phyloP scores from a whole-genome alignment of 805 yeast genomes.

The Yamadazyma endophytica region DNA sequence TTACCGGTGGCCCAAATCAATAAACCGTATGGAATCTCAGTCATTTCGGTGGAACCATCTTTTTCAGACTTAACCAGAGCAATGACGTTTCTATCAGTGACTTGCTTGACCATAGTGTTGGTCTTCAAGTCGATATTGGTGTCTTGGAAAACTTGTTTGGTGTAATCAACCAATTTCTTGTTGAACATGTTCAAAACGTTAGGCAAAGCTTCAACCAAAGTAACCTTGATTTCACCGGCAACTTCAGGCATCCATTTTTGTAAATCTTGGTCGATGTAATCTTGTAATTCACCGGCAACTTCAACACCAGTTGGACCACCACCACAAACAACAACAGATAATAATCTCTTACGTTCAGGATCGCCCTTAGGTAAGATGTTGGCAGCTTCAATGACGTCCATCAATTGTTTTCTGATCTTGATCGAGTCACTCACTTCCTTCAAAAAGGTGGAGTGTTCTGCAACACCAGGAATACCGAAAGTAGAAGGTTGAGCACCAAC shows the following conservation, averaged over 20 bases:
- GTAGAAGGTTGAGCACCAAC: constrained; percentile 96
- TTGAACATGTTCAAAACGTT: constrained; percentile 77
- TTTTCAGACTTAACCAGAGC: constrained; percentile 61
- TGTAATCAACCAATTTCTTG: constrained; percentile 66
- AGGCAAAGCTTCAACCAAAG: constrained; percentile 88
- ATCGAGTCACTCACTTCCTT: constrained; percentile 89
- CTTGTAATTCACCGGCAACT: constrained; percentile 94
- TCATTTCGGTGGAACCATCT: constrained; percentile 58
- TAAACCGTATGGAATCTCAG: constrained; percentile 82
- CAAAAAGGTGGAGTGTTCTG: constrained; percentile 80
- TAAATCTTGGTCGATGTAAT: constrained; percentile 88
- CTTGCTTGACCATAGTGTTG: constrained; percentile 85
- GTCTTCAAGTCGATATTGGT: constrained; percentile 71
- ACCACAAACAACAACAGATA: constrained; percentile 90
- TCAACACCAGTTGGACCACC: constrained; percentile 99
- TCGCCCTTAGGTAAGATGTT: constrained; percentile 69
- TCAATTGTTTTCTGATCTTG: constrained; percentile 73
- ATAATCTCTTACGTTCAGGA: constrained; percentile 77
- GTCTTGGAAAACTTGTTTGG: constrained; percentile 67
- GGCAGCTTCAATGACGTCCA: constrained; percentile 88
- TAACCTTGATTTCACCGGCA: constrained; percentile 74
- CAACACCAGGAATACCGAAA: constrained; percentile 92
- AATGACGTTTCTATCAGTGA: constrained; percentile 63
- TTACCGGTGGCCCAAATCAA: constrained; percentile 98
- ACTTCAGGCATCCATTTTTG: constrained; percentile 85